These are phyloP conservation scores for Barnettozyma vustinii DNA, from an alignment of 805 yeast species.

Conservation along the genomic window DNA sequence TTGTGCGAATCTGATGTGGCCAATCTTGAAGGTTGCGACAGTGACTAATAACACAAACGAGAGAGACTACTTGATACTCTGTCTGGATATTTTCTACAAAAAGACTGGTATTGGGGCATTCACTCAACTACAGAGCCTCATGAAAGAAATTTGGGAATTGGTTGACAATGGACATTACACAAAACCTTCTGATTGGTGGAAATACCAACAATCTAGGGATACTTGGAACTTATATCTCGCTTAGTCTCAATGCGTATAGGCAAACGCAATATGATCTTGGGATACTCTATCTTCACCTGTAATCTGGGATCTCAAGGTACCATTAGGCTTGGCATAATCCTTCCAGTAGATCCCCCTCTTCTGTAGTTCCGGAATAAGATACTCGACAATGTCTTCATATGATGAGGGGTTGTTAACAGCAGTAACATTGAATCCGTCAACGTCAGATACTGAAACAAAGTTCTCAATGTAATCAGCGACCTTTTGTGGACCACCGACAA, in stretches of 20 bases:
- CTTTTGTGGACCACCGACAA: constrained; percentile 31
- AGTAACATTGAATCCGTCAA: constrained; percentile 41
- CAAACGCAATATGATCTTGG: constrained; percentile 7
- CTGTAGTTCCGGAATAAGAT: constrained; percentile 34
- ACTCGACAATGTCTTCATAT: constrained; percentile 36
- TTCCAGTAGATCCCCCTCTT: constrained; percentile 32
- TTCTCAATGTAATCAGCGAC: constrained; percentile 38
- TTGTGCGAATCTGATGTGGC: constrained; percentile 10
- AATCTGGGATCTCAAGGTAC: constrained; percentile 12
- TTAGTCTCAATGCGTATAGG: constrained; percentile 5
- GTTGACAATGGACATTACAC: not conserved
- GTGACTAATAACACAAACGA: not conserved
- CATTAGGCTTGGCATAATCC: constrained; percentile 26
- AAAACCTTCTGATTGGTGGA: constrained; percentile 9
- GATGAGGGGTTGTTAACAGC: constrained; percentile 35
- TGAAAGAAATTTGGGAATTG: constrained; percentile 7
- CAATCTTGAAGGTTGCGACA: constrained; percentile 2
- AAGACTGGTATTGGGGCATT: constrained; percentile 10
- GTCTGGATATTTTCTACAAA: not conserved
- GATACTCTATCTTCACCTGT: constrained; percentile 5
- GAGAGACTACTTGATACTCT: not conserved
- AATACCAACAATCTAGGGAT: not conserved
- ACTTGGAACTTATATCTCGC: constrained; percentile 8
- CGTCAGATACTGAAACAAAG: constrained; percentile 36
- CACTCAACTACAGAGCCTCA: not conserved